Base-by-base conservation (phyloP, 2,329 filamentous ascomycete species). In the Colletotrichum paranaense region DNA sequence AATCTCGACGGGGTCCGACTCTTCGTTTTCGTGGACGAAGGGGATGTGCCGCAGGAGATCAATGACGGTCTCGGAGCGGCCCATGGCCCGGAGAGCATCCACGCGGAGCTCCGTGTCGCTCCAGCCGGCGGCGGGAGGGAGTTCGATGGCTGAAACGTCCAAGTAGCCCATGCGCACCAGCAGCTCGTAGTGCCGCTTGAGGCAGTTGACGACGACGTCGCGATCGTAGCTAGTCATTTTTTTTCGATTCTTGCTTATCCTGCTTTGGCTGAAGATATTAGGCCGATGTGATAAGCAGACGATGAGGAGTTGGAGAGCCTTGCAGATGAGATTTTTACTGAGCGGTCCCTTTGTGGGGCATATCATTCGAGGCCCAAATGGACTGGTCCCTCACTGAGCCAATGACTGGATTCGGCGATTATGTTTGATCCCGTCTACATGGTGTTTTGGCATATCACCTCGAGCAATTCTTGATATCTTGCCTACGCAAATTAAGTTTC, bases 61-160 rank as follows among this genome's bases (percentile, higher is more conserved):
- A 28, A 74, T 60, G 24, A 63, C 72, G 19, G 58, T 38, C 59
- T 74, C 72, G 32, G 68, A 74, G 53, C 72, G 72, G 68, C 72
- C 68, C 72, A 74, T 72, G 63, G 68, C 68, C 63, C 72, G 72
- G 68, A 74, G 72, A 14, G 63, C 68, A 58, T 74, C 72, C 53
- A 74, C 68, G 59, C 62, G 62, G 53, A 74, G 68, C 58, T 74
- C 62, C 28, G 62, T 30, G 55, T 74, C 72, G 68, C 53, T 72
- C 72, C 72, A 74, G 68, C 68, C 72, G 42, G 8, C 62, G 62
- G 35, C 35, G 52, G 72, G 69, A 22, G 63, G 63, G 12, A 56
- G 63, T 63, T 72, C 57, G 30, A 74, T 59, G 32, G 62, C 72
- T 26, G 30, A 32, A 22, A 24, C 24, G 46, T 67, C 58, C 53